These are phyloP conservation scores for Solanum hybrid DNA, from an alignment of 305 asterid genomes.

Conservation along the genomic window DNA sequence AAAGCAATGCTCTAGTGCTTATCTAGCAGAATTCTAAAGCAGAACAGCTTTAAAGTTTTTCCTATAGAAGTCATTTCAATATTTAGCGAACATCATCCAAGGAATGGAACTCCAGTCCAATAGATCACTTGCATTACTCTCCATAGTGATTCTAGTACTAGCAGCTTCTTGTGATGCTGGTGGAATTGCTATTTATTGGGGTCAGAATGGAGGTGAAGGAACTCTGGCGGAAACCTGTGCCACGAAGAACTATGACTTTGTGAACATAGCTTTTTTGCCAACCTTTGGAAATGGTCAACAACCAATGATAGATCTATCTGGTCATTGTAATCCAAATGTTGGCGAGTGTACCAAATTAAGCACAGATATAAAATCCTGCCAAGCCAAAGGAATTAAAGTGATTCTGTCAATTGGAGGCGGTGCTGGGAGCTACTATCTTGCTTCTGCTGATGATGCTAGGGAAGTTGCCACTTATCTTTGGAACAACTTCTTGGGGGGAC, in stretches of 20 bases:
- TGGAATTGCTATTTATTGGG: slow-evolving; percentile 9
- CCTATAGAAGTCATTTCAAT: neutral
- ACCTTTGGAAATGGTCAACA: slow-evolving; percentile 10
- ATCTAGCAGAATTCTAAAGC: neutral
- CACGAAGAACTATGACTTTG: slow-evolving; percentile 12
- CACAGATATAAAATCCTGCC: slow-evolving; percentile 5
- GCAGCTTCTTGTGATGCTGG: neutral
- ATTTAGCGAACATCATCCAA: neutral
- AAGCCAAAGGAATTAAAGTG: neutral
- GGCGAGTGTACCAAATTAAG: neutral
- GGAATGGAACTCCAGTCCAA: neutral
- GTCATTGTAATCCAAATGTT: slow-evolving; percentile 9
- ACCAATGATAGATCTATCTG: slow-evolving; percentile 7
- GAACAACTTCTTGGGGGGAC: slow-evolving; percentile 12
- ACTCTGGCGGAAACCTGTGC: slow-evolving; percentile 6
- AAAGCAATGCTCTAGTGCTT: neutral
- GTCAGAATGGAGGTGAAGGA: slow-evolving; percentile 9
- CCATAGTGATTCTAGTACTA: neutral
- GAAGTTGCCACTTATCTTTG: slow-evolving; percentile 10
- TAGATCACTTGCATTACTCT: neutral
- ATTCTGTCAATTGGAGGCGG: slow-evolving; percentile 9
- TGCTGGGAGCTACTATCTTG: neutral
- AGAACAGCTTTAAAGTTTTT: neutral
- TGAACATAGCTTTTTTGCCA: slow-evolving; percentile 6
- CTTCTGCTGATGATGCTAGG: slow-evolving; percentile 10